A percentile compares a stretch with the other conserved stretches of the same genome.
Evolutionary conservation across 2,329 filamentous ascomycete genomes (phyloP).

Genomic region (Tolypocladium pustulatum): DNA sequence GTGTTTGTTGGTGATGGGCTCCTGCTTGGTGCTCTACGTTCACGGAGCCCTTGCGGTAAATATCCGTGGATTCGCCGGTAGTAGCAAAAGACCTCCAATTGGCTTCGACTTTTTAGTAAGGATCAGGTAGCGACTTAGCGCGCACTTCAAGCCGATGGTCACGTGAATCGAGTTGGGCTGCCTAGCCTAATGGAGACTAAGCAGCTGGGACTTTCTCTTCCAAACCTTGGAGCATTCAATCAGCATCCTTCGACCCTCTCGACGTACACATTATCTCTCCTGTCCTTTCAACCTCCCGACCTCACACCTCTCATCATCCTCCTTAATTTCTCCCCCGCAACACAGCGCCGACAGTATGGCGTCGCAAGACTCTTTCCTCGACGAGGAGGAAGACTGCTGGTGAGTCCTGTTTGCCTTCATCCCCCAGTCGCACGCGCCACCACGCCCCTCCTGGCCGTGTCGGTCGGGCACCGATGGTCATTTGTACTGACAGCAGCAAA

Average conservation of each 20-base stretch:
- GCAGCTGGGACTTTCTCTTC: slow-evolving; percentile 7
- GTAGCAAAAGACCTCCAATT: slow-evolving; percentile 10
- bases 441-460: neutral
- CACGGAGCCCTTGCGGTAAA: neutral
- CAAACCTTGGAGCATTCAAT: slow-evolving; percentile 7
- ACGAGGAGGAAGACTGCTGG: slow-evolving; percentile 63
- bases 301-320: slow-evolving; percentile 4
- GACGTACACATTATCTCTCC: slow-evolving; percentile 6
- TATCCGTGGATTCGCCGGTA: slow-evolving; percentile 19
- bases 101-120: neutral
- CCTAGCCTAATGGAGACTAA: slow-evolving; percentile 13
- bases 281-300: slow-evolving; percentile 11
- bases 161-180: slow-evolving; percentile 10
- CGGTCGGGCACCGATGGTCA: neutral
- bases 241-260: slow-evolving; percentile 6
- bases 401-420: slow-evolving; percentile 24
- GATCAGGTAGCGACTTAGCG: neutral
- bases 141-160: neutral
- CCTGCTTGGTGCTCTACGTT: neutral
- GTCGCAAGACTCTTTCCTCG: slow-evolving; percentile 60
- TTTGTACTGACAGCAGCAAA: slow-evolving; percentile 3
- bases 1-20: neutral
- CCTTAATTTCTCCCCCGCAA: slow-evolving; percentile 6
- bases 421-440: neutral
- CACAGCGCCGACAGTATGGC: slow-evolving; percentile 38